A percentile compares a stretch with the other conserved stretches of the same genome.
Conservation (phyloP, 1,139 yeast genomes). For the Yamadazyma dushanensis region DNA sequence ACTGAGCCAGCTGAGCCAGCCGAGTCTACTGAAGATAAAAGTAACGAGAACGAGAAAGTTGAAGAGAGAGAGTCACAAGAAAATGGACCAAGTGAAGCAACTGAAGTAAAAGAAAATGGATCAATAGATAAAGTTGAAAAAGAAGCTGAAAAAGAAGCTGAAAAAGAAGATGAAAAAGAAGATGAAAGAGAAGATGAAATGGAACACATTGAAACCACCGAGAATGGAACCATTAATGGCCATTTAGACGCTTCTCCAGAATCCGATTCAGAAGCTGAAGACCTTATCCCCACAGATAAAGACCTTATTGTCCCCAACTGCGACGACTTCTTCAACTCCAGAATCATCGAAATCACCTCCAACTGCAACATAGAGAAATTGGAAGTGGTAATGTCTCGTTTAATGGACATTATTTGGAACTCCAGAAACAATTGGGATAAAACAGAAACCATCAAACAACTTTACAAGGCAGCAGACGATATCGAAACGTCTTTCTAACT, state of each 20-base stretch:
- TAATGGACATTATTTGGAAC: slow-evolving; percentile 77
- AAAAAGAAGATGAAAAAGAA: too few species aligned
- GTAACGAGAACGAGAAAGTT: slow-evolving; percentile 3
- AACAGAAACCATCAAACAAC: slow-evolving; percentile 32
- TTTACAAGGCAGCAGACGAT: slow-evolving; percentile 22
- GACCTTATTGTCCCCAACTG: slow-evolving; percentile 18
- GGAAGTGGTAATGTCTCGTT: slow-evolving; percentile 69
- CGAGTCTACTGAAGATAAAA: too few species aligned
- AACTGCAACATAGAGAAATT: slow-evolving; percentile 64
- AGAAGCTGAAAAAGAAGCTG: too few species aligned
- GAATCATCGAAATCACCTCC: slow-evolving; percentile 40
- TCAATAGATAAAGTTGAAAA: too few species aligned
- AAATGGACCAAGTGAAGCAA: too few species aligned
- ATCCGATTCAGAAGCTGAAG: slow-evolving; percentile 29
- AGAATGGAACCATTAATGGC: too few species aligned
- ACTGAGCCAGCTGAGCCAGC: too few species aligned
- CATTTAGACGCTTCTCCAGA: too few species aligned
- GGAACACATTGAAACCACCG: neutral
- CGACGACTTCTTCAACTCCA: slow-evolving; percentile 19
- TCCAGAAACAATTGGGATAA: slow-evolving; percentile 71
- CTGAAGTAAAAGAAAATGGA: too few species aligned
- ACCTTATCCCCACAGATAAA: slow-evolving; percentile 17
- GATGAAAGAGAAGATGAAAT: too few species aligned
- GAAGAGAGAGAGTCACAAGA: slow-evolving; percentile 4
- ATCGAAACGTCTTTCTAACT: slow-evolving; percentile 10